phyloP scores from a whole-genome alignment of 305 asterid species.

The Fraxinus angustifolia region DNA sequence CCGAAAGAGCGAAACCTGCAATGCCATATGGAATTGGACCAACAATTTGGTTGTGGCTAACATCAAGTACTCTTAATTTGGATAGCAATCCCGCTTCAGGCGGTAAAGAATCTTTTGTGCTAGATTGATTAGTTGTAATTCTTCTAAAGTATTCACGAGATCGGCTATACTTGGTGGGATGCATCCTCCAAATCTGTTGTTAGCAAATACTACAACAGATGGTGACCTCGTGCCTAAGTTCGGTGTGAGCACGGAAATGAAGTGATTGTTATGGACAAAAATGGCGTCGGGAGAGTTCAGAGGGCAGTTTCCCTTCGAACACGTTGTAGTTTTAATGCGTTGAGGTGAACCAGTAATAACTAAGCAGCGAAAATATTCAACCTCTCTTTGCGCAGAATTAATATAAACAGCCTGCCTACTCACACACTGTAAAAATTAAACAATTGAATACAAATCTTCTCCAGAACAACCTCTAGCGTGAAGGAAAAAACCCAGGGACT shows the following conservation, averaged over 20 bases:
- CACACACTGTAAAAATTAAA: no score
- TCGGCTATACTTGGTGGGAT: slow-evolving; percentile 55
- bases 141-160: slow-evolving; percentile 51
- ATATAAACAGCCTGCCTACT: no score
- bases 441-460: no score
- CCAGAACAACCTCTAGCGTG: no score
- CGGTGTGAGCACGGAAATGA: slow-evolving; percentile 41
- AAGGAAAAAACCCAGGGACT: no score
- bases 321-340: slow-evolving; percentile 44
- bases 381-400: no score
- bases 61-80: slow-evolving; percentile 51
- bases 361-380: no score
- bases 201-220: slow-evolving; percentile 63
- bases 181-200: slow-evolving; percentile 58
- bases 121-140: slow-evolving; percentile 48
- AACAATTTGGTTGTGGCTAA: slow-evolving; percentile 48
- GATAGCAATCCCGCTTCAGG: slow-evolving; percentile 51
- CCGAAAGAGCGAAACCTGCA: slow-evolving; percentile 47
- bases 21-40: slow-evolving; percentile 58
- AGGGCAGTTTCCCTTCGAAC: slow-evolving; percentile 61
- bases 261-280: slow-evolving; percentile 54
- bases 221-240: slow-evolving; percentile 49
- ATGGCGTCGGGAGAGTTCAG: slow-evolving; percentile 62
- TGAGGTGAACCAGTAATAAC: no score
- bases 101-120: slow-evolving; percentile 57